phyloP scores from a whole-genome alignment of 306 rosid species.

The Canavalia gladiata region DNA sequence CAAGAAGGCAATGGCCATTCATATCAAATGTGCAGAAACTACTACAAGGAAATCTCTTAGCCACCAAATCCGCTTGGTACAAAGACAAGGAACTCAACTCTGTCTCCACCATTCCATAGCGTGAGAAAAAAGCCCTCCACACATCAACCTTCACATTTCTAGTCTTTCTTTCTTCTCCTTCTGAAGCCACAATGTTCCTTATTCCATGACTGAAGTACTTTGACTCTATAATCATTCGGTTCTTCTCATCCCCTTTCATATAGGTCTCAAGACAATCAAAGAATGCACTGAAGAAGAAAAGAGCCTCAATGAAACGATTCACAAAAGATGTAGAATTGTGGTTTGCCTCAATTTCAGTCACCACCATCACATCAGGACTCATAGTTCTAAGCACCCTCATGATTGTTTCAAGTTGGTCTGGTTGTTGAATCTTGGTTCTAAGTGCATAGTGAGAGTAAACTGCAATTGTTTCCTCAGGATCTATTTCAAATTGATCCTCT shows the following conservation, averaged over 20 bases:
- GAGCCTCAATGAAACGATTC: conserved; percentile 70
- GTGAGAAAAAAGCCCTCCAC: conserved; percentile 69
- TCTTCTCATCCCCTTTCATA: conserved; percentile 56
- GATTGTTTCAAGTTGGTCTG: conserved; percentile 60
- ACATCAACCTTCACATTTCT: conserved; percentile 66
- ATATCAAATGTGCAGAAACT: conserved; percentile 54
- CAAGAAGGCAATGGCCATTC: conserved; percentile 58
- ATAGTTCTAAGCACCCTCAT: conserved; percentile 62
- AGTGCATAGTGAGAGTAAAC: conserved; percentile 51
- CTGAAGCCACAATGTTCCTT: conserved; percentile 60
- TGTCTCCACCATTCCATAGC: conserved; percentile 68
- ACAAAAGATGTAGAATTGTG: conserved; percentile 70
- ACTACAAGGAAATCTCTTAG: conserved; percentile 56
- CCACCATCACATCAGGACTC: conserved; percentile 60
- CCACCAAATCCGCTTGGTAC: conserved; percentile 67
- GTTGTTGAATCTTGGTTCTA: conserved; percentile 48
- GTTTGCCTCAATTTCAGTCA: conserved; percentile 65
- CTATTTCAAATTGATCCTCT: conserved; percentile 54
- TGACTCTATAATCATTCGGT: conserved; percentile 58
- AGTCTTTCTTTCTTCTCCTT: conserved; percentile 67
- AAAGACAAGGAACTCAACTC: conserved; percentile 62
- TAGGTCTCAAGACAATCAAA: conserved; percentile 67
- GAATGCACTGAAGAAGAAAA: conserved; percentile 64
- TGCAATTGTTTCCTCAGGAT: conserved; percentile 57
- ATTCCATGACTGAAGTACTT: conserved; percentile 60